Base-by-base conservation (phyloP, 495 filamentous ascomycete genomes). In the Bryoglossum gracile region DNA sequence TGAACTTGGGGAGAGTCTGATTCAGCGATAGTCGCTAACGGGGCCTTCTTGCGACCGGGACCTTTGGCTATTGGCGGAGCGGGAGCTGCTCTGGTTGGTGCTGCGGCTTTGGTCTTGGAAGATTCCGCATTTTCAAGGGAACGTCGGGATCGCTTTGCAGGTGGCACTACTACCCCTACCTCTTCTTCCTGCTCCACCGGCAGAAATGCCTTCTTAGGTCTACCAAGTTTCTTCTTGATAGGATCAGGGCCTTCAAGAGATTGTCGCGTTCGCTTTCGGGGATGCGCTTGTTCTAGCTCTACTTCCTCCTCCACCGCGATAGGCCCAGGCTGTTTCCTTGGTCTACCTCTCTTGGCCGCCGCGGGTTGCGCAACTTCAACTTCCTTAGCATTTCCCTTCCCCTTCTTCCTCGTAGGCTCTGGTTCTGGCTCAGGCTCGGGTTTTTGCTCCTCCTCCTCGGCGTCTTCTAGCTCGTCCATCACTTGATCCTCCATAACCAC, bases 371-470 rank as follows among this genome's bases (percentile, higher is more conserved):
- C 36, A 26, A 61, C 30, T 48, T 59, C 55, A 57, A 53, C 38
- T 45, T 66, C 60, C 54, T 66, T 65, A 36, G 52, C 53, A 37
- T 64, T 65, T n/a, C 64, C 64, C 33, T 61, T 61, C 11, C 58
- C 59, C 35, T 53, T 66, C 54, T 37, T 66, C 45, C 34, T 66
- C 44, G 17, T 3, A 35, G 43, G 24, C 23, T 25, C 17, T 33
- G 18, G 41, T 33, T 46, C 43, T 45, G 26, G 41, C 41, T 53
- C 42, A 17, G 53, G 35, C 24, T 58, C 56, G 5, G 16, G 43
- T 41, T 46, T 38, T 4, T 36, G 46, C 36, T 58, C 55, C 0
- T 43, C 24, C 23, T 45, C 50, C 39, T 45, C 30, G 10, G 10
- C 37, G 4, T 44, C 46, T 44, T 48, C 50, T 32, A 26, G 39